phyloP scores from a whole-genome alignment of 2,329 filamentous ascomycete genomes.

The Fusarium sp. region DNA sequence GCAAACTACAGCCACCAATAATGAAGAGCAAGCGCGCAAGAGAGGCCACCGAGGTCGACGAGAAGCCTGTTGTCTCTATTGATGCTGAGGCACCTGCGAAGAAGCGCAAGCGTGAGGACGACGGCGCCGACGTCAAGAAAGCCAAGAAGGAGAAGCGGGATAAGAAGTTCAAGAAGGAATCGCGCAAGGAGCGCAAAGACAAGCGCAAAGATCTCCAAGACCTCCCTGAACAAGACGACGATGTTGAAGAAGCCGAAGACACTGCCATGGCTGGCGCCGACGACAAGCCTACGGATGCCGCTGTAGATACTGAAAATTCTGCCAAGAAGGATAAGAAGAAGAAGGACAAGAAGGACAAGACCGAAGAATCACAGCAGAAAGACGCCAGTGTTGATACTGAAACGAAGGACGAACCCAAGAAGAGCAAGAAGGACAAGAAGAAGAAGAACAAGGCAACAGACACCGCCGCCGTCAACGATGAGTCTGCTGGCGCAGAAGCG shows the following conservation, averaged over 20 bases:
- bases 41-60: conserved; percentile 47
- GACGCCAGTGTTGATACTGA: conserved; percentile 33
- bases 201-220: conserved; percentile 54
- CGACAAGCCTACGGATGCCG: conserved; percentile 24
- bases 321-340: conserved; percentile 47
- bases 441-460: conserved; percentile 43
- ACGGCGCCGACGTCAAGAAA: conserved; percentile 44
- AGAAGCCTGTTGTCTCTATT: conserved; percentile 39
- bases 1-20: conserved; percentile 6
- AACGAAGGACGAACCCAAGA: conserved; percentile 49
- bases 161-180: conserved; percentile 50
- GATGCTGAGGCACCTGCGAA: conserved; percentile 46
- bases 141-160: conserved; percentile 52
- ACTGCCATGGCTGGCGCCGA: conserved; percentile 43
- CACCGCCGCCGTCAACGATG: conserved; percentile 25
- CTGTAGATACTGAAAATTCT: conserved; percentile 38
- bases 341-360: conserved; percentile 47
- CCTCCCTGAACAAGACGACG: conserved; percentile 50
- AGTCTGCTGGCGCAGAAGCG: conserved; percentile 16
- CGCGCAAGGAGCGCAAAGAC: conserved; percentile 55
- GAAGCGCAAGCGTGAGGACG: conserved; percentile 53
- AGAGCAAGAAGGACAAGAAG: conserved; percentile 48
- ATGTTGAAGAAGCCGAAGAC: conserved; percentile 39
- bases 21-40: conserved; percentile 56
- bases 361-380: conserved; percentile 20